Conservation (phyloP, 371 early-diverging fungal species). For the Rhizopus microsporus region DNA sequence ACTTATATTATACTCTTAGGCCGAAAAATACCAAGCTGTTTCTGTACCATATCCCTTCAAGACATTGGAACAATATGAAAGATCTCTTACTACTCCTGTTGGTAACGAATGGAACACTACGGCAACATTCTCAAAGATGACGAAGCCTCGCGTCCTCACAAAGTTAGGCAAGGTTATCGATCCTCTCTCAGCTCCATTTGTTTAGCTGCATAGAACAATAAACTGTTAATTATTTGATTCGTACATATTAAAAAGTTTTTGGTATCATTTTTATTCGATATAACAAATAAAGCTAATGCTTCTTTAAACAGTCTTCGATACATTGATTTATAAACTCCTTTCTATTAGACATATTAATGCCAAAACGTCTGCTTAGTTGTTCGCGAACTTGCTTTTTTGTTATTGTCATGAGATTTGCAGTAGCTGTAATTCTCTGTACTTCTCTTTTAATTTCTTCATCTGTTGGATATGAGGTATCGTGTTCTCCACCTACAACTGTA, state of each 20-base stretch:
- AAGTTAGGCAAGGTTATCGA: slow-evolving; percentile 88
- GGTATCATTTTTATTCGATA: not conserved
- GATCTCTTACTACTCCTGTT: slow-evolving; percentile 80
- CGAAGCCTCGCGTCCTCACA: slow-evolving; percentile 81
- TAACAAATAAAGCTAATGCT: not conserved
- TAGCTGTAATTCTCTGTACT: slow-evolving; percentile 73
- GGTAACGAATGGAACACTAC: slow-evolving; percentile 96
- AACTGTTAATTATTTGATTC: not conserved
- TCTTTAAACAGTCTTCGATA: slow-evolving; percentile 75
- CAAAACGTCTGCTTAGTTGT: slow-evolving; percentile 72
- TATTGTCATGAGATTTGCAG: slow-evolving; percentile 76
- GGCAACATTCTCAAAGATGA: slow-evolving; percentile 66
- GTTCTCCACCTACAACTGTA: slow-evolving; percentile 8
- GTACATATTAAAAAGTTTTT: not conserved
- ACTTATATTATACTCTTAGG: slow-evolving; percentile 32
- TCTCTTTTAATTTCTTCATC: slow-evolving; percentile 79
- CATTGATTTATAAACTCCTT: slow-evolving; percentile 85
- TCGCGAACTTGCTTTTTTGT: slow-evolving; percentile 90
- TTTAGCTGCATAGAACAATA: slow-evolving; percentile 27
- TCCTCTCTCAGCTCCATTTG: slow-evolving; percentile 70
- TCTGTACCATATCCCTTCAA: slow-evolving; percentile 87
- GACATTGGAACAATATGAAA: slow-evolving; percentile 86
- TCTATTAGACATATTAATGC: slow-evolving; percentile 71
- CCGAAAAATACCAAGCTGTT: slow-evolving; percentile 71
- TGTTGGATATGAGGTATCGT: slow-evolving; percentile 45